phyloP scores from a whole-genome alignment of 495 filamentous ascomycete genomes.

The Xylaria curta region DNA sequence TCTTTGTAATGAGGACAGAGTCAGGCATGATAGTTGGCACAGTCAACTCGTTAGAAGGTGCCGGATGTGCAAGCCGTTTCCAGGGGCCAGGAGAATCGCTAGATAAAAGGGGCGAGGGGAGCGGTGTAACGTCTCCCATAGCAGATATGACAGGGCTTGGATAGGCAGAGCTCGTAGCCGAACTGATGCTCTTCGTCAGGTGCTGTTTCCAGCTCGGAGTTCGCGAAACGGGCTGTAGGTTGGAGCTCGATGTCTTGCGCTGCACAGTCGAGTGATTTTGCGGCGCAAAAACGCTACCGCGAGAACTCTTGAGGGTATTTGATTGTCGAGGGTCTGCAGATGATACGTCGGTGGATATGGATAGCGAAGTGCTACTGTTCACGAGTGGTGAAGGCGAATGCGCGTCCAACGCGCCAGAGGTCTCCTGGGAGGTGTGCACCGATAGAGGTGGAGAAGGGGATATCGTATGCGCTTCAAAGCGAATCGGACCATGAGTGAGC shows the following conservation, averaged over 20 bases:
- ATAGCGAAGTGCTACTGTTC: conserved; percentile 34
- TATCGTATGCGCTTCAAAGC: conserved; percentile 39
- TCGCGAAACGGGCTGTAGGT: conserved; percentile 50
- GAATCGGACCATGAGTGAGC: conserved; percentile 31
- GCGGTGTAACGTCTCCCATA: conserved; percentile 87
- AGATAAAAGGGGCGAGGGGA: conserved; percentile 84
- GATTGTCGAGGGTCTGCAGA: conserved; percentile 34
- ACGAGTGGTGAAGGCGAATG: conserved; percentile 33
- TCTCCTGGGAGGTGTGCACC: conserved; percentile 25
- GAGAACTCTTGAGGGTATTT: conserved; percentile 35
- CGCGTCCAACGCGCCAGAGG: conserved; percentile 26
- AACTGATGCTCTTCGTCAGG: conserved; percentile 45
- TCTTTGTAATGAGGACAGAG: conserved; percentile 52
- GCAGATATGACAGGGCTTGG: conserved; percentile 74
- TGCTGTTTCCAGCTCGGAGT: conserved; percentile 56
- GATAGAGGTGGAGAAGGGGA: conserved; percentile 37
- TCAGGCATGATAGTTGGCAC: conserved; percentile 48
- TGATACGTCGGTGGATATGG: conserved; percentile 46
- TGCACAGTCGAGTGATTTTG: conserved; percentile 41
- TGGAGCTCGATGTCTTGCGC: conserved; percentile 49
- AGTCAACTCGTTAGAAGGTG: conserved; percentile 44
- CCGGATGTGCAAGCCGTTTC: conserved; percentile 57
- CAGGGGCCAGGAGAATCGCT: conserved; percentile 76
- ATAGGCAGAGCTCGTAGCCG: conserved; percentile 51
- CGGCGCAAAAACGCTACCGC: conserved; percentile 36